Percentiles rank a stretch among this genome's conserved stretches.
phyloP scores from a whole-genome alignment of 1,139 yeast species.

The Kurtzmaniella natalensis region DNA sequence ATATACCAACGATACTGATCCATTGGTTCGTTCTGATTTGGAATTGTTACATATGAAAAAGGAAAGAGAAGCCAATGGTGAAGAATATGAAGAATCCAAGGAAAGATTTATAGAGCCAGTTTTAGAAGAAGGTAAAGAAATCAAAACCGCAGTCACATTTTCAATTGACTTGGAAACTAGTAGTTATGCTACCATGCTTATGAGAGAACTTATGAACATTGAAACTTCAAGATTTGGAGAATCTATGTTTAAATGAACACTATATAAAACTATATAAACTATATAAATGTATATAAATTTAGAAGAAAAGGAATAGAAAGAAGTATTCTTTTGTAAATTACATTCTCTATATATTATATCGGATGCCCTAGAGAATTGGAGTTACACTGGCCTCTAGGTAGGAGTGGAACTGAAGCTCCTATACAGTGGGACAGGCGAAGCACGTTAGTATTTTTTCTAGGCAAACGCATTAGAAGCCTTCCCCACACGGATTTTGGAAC shows the following conservation, averaged over 20 bases:
- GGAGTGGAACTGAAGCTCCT: no score
- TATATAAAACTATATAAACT: no score
- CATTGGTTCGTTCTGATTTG: slow-evolving; percentile 76
- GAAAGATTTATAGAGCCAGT: slow-evolving; percentile 28
- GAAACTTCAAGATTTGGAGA: slow-evolving; percentile 61
- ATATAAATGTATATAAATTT: no score
- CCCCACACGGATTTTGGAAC: no score
- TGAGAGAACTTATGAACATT: slow-evolving; percentile 83
- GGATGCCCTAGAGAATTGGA: no score
- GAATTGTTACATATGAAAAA: slow-evolving; percentile 54
- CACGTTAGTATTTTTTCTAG: no score
- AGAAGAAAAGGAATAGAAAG: no score
- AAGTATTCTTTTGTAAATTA: no score
- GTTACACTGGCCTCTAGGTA: no score
- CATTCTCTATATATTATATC: no score
- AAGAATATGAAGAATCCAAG: slow-evolving; percentile 13
- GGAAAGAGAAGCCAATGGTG: slow-evolving; percentile 22
- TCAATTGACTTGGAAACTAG: slow-evolving; percentile 79
- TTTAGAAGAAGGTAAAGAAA: slow-evolving; percentile 27
- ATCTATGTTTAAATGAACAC: slow-evolving; percentile 1
- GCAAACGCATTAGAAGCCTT: no score
- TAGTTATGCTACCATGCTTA: slow-evolving; percentile 96
- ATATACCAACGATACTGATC: slow-evolving; percentile 61
- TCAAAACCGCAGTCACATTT: slow-evolving; percentile 66
- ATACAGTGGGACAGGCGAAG: no score